These are phyloP conservation scores for Porogramme epimiltina DNA, from an alignment of 1,284 basidiomycete genomes.

Conservation along the genomic window DNA sequence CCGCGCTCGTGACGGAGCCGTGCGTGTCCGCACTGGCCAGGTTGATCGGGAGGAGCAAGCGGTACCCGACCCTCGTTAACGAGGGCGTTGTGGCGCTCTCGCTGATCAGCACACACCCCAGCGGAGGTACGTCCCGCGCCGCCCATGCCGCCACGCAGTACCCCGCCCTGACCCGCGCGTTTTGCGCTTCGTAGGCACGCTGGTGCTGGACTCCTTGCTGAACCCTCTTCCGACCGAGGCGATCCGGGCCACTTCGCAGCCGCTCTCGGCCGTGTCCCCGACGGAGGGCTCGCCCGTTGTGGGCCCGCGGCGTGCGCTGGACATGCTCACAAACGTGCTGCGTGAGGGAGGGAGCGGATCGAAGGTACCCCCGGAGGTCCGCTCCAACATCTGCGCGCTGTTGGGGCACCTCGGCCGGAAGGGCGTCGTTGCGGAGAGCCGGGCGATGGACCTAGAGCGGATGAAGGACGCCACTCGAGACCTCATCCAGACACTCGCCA, in stretches of 20 bases:
- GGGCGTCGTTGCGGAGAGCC: conserved; percentile 41
- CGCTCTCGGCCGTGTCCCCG: conserved; percentile 39
- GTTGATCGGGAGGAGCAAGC: conserved; percentile 75
- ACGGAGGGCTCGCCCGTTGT: conserved; percentile 40
- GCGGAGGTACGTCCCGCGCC: conserved; percentile 50
- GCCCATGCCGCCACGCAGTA: too few relatives aligned
- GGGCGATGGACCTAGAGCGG: conserved; percentile 40
- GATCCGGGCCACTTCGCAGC: conserved; percentile 36
- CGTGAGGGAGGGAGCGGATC: conserved; percentile 41
- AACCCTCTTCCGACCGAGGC: conserved; percentile 51
- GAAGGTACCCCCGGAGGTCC: conserved; percentile 66
- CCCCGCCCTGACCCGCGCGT: not conserved
- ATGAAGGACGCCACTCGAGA: conserved; percentile 53
- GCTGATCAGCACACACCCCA: conserved; percentile 65
- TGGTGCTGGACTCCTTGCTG: conserved; percentile 62
- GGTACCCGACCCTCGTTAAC: conserved; percentile 85
- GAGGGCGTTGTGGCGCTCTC: conserved; percentile 88
- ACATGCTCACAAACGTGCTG: conserved; percentile 65
- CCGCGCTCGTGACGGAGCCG: conserved; percentile 50
- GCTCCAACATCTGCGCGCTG: conserved; percentile 72
- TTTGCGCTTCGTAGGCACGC: conserved; percentile 45
- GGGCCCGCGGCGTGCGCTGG: conserved; percentile 54
- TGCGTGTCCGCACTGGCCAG: conserved; percentile 67
- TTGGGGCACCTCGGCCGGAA: conserved; percentile 60
- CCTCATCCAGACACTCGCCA: conserved; percentile 45